These are phyloP conservation scores for Huntiella savannae DNA, from an alignment of 2,329 filamentous ascomycete species.

Conservation along the genomic window DNA sequence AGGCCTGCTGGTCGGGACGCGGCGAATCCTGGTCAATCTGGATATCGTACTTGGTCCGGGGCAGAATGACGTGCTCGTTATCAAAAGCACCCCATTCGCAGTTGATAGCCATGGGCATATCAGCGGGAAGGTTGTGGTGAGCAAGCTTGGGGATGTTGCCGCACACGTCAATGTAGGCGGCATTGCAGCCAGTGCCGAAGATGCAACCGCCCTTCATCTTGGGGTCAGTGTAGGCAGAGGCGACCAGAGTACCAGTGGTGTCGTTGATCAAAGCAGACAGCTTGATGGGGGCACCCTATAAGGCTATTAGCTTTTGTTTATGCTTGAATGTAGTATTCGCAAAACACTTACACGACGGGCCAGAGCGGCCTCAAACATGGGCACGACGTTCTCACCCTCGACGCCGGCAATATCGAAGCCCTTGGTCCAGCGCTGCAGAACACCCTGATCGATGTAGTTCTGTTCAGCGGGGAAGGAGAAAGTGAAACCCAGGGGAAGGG, in stretches of 20 bases:
- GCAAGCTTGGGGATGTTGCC: conserved; percentile 86
- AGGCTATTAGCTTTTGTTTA: conserved; percentile 12
- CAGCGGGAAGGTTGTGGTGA: conserved; percentile 69
- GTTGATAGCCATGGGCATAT: conserved; percentile 84
- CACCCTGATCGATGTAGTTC: conserved; percentile 79
- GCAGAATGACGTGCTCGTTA: conserved; percentile 77
- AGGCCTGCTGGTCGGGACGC: conserved; percentile 80
- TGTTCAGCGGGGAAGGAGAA: conserved; percentile 93
- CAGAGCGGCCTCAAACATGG: conserved; percentile 66
- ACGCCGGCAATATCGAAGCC: conserved; percentile 88
- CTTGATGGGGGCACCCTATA: conserved; percentile 72
- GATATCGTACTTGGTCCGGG: conserved; percentile 67
- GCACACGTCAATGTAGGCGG: conserved; percentile 90
- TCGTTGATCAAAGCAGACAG: conserved; percentile 90
- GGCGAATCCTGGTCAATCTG: conserved; percentile 82
- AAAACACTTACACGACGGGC: conserved; percentile 27
- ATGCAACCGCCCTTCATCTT: conserved; percentile 93
- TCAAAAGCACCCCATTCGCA: conserved; percentile 97
- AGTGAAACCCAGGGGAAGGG: conserved; percentile 74
- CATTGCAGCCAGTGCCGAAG: conserved; percentile 95
- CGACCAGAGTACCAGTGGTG: conserved; percentile 90
- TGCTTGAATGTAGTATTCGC: conserved; percentile 7
- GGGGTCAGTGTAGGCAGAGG: conserved; percentile 87
- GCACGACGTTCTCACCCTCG: conserved; percentile 77
- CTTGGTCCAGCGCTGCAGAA: conserved; percentile 92